Evolutionary conservation across 73 alveolate species (phyloP).

Genomic region (Stentor coeruleus): DNA sequence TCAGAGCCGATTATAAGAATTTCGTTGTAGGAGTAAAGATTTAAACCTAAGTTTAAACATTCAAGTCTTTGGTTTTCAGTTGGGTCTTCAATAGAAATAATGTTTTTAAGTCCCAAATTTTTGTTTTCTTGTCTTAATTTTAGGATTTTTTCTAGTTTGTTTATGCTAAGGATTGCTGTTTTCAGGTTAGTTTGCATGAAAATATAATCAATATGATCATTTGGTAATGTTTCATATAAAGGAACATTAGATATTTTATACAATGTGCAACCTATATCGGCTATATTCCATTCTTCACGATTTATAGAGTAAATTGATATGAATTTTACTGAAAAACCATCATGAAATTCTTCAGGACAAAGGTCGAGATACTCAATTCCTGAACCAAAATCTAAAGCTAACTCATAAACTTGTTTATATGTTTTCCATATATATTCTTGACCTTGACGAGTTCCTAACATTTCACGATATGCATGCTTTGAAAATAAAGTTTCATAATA

Average conservation of each 20-base stretch:
- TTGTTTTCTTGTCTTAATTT: background rate
- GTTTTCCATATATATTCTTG: conserved; percentile 71
- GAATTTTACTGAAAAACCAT: background rate
- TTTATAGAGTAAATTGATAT: background rate
- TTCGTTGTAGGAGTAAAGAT: background rate
- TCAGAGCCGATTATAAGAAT: background rate
- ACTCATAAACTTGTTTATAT: conserved; percentile 47
- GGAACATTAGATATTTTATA: background rate
- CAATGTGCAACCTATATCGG: background rate
- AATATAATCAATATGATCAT: background rate
- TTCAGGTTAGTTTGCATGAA: background rate
- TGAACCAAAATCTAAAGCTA: conserved; percentile 38
- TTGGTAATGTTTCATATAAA: background rate
- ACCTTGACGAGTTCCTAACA: background rate
- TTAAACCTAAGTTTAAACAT: background rate
- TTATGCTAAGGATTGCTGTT: conserved; percentile 33
- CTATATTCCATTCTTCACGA: background rate
- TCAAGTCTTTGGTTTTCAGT: background rate
- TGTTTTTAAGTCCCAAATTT: background rate
- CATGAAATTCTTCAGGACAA: conserved; percentile 5
- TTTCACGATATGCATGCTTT: no score
- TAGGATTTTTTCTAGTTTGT: conserved; percentile 35
- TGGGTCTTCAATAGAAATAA: background rate
- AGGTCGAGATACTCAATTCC: conserved; percentile 36
- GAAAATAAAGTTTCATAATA: no score